Base-by-base conservation (phyloP, 2,329 filamentous ascomycete species). In the Ophiosphaerella narmari region DNA sequence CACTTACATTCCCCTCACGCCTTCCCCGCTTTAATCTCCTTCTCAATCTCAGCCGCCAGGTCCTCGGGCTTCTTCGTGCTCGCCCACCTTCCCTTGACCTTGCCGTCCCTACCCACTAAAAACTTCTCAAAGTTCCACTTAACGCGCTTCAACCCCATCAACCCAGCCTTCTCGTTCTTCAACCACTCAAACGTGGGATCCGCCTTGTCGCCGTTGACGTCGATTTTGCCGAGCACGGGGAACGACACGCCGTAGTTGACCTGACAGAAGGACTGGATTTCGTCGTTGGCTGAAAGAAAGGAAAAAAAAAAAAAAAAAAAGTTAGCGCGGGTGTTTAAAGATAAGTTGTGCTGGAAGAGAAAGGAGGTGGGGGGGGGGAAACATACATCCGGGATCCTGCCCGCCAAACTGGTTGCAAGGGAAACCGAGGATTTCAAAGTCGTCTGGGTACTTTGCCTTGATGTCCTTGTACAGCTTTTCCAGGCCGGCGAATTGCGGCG, bases 61-160 rank as follows among this genome's bases (percentile, higher is more conserved):
- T 77, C 76, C 78, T 93, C 90, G 1, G 94, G 94, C 81, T 92
- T 94, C 52, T 89, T 91, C 14, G 86, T 89, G 74, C 89, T 93
- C 31, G 90, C 89, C 91, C 91, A 99, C 59, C 94, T 81, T 24
- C 83, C 83, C 77, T 89, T 88, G 63, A 97, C 91, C 77, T 88
- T 83, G 23, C 94, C 94, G 74, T 97, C 91, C 55, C 85, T 83
- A 53, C 87, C 88, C 59, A 99, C 80, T 57, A 99, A 78, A 78
- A 97, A 99, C 84, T 99, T 99, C 77, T 99, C 94, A 80, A 97
- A 99, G 79, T 99, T 99, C 94, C 94, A 99, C 88, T 97, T 97
- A 67, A 99, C 82, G 55, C 87, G 77, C 86, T 95, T 93, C 70
- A 97, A 74, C 16, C 94, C 94, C 77, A 97, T 77, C 48, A 97